phyloP scores from a whole-genome alignment of 805 yeast species.

The Kodamaea nitidulidarum region DNA sequence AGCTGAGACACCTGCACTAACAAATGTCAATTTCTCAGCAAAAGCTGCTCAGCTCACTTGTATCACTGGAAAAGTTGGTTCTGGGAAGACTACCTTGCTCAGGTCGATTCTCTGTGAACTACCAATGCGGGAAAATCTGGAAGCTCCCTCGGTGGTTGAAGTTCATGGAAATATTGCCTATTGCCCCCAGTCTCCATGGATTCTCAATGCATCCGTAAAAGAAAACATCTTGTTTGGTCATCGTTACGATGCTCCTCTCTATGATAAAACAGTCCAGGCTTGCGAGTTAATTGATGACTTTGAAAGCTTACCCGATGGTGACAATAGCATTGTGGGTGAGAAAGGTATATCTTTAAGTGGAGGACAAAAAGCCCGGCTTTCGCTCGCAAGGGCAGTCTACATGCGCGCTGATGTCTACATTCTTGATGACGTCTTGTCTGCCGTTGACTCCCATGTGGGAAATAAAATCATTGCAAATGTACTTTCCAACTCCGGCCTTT shows the following conservation, averaged over 20 bases:
- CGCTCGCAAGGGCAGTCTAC: constrained; percentile 41
- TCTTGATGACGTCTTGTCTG: constrained; percentile 38
- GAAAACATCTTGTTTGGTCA: constrained; percentile 40
- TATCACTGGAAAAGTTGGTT: constrained; percentile 40
- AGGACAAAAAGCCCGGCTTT: constrained; percentile 41
- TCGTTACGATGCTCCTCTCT: constrained; percentile 26
- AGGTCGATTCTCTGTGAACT: constrained; percentile 34
- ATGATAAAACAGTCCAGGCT: constrained; percentile 31
- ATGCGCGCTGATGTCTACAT: constrained; percentile 36
- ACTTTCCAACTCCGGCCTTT: constrained; percentile 27
- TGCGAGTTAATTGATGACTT: constrained; percentile 36
- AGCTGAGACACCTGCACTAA: constrained; percentile 9
- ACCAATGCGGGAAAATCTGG: constrained; percentile 8
- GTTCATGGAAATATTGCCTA: constrained; percentile 30
- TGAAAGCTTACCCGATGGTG: constrained; percentile 36
- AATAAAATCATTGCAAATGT: constrained; percentile 30
- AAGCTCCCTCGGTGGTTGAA: constrained; percentile 4
- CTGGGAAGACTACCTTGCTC: constrained; percentile 37
- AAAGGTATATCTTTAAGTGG: constrained; percentile 42
- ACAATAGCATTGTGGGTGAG: constrained; percentile 38
- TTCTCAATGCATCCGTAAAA: constrained; percentile 35
- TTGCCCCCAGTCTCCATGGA: constrained; percentile 41
- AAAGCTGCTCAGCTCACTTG: constrained; percentile 34
- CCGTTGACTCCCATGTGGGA: constrained; percentile 43
- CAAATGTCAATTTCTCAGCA: constrained; percentile 16